Conservation (phyloP, 2,329 filamentous ascomycete genomes). For the Penicillium sp. region DNA sequence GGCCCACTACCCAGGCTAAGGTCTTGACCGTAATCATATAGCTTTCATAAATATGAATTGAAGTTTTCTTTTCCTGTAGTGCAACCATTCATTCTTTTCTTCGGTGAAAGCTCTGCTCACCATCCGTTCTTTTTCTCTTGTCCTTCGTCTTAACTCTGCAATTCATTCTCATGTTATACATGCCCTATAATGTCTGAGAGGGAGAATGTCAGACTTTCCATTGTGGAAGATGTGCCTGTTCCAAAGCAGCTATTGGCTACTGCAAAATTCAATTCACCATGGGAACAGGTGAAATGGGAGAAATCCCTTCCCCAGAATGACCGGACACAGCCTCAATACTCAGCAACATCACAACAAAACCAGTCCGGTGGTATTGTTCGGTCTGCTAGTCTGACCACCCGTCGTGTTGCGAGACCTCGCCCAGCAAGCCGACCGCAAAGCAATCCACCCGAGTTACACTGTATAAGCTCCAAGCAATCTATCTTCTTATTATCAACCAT, state of each 20-base stretch:
- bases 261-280: constrained; percentile 19
- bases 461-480: neutral
- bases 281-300: constrained; percentile 19
- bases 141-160: constrained; percentile 10
- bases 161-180: constrained; percentile 4
- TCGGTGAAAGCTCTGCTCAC: neutral
- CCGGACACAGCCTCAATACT: constrained; percentile 6
- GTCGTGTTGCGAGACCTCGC: constrained; percentile 8
- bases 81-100: neutral
- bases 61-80: neutral
- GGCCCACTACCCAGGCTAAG: constrained; percentile 3
- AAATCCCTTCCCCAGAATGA: constrained; percentile 18
- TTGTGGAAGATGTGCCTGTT: constrained; percentile 20
- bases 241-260: constrained; percentile 17
- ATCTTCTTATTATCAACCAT: neutral
- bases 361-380: constrained; percentile 8
- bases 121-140: constrained; percentile 8
- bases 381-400: constrained; percentile 14
- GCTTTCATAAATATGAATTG: constrained; percentile 1
- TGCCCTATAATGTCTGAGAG: constrained; percentile 13
- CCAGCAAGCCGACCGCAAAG: constrained; percentile 7
- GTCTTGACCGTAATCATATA: neutral
- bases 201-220: constrained; percentile 7
- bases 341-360: neutral
- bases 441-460: constrained; percentile 3